These are phyloP conservation scores for Chaetomiaceae sp. DNA, from an alignment of 2,329 filamentous ascomycete species.

Conservation along the genomic window DNA sequence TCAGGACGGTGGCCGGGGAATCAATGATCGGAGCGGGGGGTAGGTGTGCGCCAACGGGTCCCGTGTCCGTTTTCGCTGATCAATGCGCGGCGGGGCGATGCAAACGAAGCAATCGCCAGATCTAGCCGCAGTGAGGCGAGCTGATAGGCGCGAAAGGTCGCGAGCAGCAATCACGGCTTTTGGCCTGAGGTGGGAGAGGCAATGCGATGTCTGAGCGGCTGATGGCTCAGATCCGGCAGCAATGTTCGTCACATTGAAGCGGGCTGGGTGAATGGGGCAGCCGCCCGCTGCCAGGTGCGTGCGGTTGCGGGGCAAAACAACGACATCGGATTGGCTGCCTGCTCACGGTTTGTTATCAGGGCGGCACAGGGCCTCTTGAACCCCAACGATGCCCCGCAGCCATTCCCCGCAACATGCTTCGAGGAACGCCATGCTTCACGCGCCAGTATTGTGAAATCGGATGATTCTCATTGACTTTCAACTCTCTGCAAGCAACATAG, in stretches of 20 bases:
- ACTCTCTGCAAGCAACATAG: no score
- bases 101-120: slow-evolving; percentile 1
- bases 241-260: neutral
- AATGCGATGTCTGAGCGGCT: slow-evolving; percentile 3
- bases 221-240: neutral
- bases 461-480: no score
- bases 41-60: neutral
- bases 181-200: neutral
- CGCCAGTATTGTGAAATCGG: no score
- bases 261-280: slow-evolving; percentile 2
- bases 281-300: slow-evolving; percentile 14
- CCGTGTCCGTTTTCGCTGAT: neutral
- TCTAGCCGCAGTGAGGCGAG: slow-evolving; percentile 8
- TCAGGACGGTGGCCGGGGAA: neutral
- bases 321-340: neutral
- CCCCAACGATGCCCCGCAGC: neutral
- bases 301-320: neutral
- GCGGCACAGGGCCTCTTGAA: neutral
- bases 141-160: slow-evolving; percentile 19
- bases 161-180: slow-evolving; percentile 1
- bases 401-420: neutral
- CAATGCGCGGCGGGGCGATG: neutral
- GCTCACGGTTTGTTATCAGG: no score
- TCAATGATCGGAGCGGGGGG: neutral
- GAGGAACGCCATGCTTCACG: no score